A percentile compares a stretch with the other conserved stretches of the same genome.
These are phyloP conservation scores for Aquilaria sinensis DNA, from an alignment of 345 rosid genomes.

Conservation along the genomic window DNA sequence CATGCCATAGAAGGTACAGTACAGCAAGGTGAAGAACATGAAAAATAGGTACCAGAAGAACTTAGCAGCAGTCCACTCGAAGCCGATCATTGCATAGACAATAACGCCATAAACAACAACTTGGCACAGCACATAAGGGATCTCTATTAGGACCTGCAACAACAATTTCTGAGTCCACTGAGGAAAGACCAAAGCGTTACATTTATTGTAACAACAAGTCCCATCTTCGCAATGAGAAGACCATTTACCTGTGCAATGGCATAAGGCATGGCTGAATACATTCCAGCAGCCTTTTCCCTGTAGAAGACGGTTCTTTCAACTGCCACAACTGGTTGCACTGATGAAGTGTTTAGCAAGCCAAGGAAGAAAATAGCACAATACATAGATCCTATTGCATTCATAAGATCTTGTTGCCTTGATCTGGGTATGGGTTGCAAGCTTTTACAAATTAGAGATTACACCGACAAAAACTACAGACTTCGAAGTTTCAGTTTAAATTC, in stretches of 20 bases:
- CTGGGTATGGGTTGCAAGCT: constrained; percentile 10
- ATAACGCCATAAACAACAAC: constrained; percentile 36
- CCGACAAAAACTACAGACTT: neutral
- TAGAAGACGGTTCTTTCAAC: constrained; percentile 70
- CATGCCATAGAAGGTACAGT: constrained; percentile 72
- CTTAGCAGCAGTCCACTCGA: constrained; percentile 43
- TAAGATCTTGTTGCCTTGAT: constrained; percentile 37
- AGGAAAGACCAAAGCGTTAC: too few relatives aligned
- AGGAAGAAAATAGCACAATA: constrained; percentile 66
- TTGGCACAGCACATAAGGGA: constrained; percentile 56
- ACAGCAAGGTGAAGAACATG: constrained; percentile 46
- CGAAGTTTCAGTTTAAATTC: neutral
- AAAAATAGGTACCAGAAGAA: constrained; percentile 65
- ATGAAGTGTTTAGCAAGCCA: constrained; percentile 46
- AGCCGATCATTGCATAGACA: constrained; percentile 58
- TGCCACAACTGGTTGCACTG: constrained; percentile 59
- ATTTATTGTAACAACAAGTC: too few relatives aligned
- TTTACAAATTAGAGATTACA: too few relatives aligned
- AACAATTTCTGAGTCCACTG: neutral
- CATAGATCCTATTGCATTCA: constrained; percentile 76
- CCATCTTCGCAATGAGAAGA: neutral
- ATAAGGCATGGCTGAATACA: constrained; percentile 74
- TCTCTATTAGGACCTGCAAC: constrained; percentile 45
- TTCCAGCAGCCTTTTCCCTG: constrained; percentile 72
- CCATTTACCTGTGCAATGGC: constrained; percentile 51